These are phyloP conservation scores for Thielaviopsis musarum DNA, from an alignment of 2,329 filamentous ascomycete species.

Conservation along the genomic window DNA sequence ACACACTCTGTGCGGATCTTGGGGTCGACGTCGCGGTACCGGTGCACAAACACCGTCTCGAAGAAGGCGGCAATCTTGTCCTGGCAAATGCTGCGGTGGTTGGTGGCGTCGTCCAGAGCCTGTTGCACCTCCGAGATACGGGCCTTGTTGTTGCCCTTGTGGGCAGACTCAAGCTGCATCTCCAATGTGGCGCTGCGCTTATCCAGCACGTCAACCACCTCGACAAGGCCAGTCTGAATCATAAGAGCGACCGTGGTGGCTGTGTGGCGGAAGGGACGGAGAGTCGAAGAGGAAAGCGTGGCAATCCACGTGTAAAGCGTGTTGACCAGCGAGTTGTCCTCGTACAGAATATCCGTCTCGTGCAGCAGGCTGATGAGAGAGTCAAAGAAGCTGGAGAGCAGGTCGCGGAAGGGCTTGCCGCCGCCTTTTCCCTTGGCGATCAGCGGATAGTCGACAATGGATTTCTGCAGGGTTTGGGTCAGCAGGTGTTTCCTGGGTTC, in stretches of 20 bases:
- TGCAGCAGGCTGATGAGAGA: conserved; percentile 63
- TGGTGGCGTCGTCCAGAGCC: conserved; percentile 52
- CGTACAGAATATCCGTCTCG: conserved; percentile 67
- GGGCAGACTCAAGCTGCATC: conserved; percentile 63
- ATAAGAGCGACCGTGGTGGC: conserved; percentile 71
- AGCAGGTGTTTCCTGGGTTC: neutral
- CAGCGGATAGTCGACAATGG: conserved; percentile 75
- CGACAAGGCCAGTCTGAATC: conserved; percentile 62
- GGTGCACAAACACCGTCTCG: conserved; percentile 83
- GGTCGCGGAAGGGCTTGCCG: conserved; percentile 59
- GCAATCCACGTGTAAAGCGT: conserved; percentile 82
- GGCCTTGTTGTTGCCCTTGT: conserved; percentile 57
- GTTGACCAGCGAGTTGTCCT: conserved; percentile 60
- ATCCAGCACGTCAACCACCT: conserved; percentile 53
- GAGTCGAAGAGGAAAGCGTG: conserved; percentile 74
- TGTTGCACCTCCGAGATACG: conserved; percentile 58
- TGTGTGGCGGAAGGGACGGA: conserved; percentile 86
- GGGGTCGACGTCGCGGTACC: conserved; percentile 85
- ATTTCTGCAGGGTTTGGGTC: conserved; percentile 34
- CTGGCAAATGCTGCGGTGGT: conserved; percentile 52
- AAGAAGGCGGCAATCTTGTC: conserved; percentile 70
- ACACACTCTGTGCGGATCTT: conserved; percentile 81
- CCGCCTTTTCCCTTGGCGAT: conserved; percentile 59
- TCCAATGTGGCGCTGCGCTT: conserved; percentile 58
- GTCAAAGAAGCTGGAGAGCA: conserved; percentile 63